Evolutionary conservation across 192 early-diverging fungal genomes (phyloP).

Genomic region (Podochytrium sp.): DNA sequence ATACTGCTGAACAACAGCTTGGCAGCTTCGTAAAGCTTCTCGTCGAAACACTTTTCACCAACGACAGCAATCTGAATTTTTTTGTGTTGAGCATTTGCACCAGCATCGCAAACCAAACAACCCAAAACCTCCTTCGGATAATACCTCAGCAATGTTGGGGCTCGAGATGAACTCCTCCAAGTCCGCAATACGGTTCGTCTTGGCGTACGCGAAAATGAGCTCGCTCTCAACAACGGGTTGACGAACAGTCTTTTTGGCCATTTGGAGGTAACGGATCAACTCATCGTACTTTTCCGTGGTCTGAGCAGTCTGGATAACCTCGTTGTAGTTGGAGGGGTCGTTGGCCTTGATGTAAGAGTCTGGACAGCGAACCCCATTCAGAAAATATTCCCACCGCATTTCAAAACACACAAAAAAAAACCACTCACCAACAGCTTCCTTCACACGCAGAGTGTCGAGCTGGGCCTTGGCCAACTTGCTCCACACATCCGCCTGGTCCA

Average conservation of each 20-base stretch:
- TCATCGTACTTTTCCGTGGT: constrained; percentile 92
- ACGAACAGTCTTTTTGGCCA: constrained; percentile 94
- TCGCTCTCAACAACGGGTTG: constrained; percentile 97
- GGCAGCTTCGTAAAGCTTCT: constrained; percentile 90
- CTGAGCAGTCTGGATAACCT: constrained; percentile 83
- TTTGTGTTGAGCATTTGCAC: background rate
- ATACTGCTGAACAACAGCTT: constrained; percentile 94
- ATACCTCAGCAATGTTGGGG: constrained; percentile 95
- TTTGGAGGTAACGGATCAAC: constrained; percentile 89
- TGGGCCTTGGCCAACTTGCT: constrained; percentile 94
- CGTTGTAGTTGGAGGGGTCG: constrained; percentile 84
- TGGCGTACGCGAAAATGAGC: constrained; percentile 93
- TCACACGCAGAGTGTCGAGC: constrained; percentile 84
- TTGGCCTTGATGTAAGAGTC: constrained; percentile 97
- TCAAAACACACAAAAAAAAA: background rate
- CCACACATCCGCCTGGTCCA: constrained; percentile 93
- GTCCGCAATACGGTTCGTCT: constrained; percentile 88
- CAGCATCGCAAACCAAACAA: background rate
- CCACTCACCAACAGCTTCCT: constrained; percentile 82
- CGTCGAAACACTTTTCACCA: constrained; percentile 95
- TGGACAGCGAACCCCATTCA: constrained; percentile 1
- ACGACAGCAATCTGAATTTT: constrained; percentile 66
- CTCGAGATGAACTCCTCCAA: constrained; percentile 91
- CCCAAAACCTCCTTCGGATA: too few species aligned
- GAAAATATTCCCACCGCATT: too few species aligned